Evolutionary conservation across 306 rosid species (phyloP), one percentile per base, ranked within the genome.

Genomic region (Hylodesmum podocarpum): DNA sequence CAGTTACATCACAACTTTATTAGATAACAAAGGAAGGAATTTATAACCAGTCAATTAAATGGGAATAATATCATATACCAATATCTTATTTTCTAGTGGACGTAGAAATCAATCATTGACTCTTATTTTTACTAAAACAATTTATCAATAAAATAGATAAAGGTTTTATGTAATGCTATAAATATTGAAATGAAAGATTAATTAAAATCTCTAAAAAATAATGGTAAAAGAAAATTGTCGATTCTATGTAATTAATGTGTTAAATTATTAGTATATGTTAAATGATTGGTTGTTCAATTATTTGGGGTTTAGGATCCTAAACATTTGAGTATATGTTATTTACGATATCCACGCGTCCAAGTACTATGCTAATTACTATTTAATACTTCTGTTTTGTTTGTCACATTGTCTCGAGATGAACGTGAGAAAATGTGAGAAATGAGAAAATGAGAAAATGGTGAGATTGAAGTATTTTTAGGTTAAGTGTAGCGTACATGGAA

Each of bases 401-500:
- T 64, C 28, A 53, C 33, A 37, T 70, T 79, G 66, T 78, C 72
- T 13, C 0, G 82, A 37, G 22, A 57, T 29, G 14, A 21, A 44
- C 25, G 72, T 33, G 5, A 28, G 24, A 29, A 28, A 28, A 43
- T 8, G 16, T 11, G 63, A 55, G 34, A 55, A 3, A 5, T 53
- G 36, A 27, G 39, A 25, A 25, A 55, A 0, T n/a, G 66, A 74
- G 16, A 74, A 74, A 10, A 43, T 74, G 39, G 50, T 37, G 50
- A 41, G 78, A 72, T n/a, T 22, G 22, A 0, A 47, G 22, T 0
- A 47, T 4, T 25, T 54, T 70, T 63, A 16, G 66, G 7, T 54
- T 57, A 50, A 66, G 71, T 81, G 81, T 67, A 77, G 81, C 67
- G 76, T 80, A 74, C 37, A 66, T 55, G 64, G 70, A 80, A 80